Evolutionary conservation across 169 alveolate genomes (phyloP).

Genomic region (Hammondia hammondi): DNA sequence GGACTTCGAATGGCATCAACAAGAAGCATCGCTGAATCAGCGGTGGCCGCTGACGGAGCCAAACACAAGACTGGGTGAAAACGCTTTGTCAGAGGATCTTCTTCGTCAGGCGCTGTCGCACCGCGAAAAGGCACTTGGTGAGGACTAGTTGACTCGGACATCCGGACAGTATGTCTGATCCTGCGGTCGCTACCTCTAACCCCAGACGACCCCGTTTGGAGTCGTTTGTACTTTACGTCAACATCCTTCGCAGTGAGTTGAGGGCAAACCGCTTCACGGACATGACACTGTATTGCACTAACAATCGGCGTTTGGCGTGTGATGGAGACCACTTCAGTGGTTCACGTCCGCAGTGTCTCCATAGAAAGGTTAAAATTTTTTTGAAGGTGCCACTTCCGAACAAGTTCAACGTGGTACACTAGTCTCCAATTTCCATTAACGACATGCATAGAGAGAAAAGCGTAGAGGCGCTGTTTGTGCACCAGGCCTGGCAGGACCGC

Average conservation of each 20-base stretch:
- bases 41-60: not conserved
- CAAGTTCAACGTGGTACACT: too few species aligned
- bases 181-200: not conserved
- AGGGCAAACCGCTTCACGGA: not conserved
- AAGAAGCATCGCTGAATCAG: not conserved
- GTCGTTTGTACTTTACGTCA: not conserved
- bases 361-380: too few species aligned
- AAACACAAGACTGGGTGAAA: not conserved
- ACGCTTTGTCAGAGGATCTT: not conserved
- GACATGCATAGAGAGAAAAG: too few species aligned
- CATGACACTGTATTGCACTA: too few species aligned
- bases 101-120: not conserved
- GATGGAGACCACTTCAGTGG: too few species aligned
- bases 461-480: too few species aligned
- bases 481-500: too few species aligned
- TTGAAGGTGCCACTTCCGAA: too few species aligned
- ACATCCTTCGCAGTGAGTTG: not conserved
- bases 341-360: too few species aligned
- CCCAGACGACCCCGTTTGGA: not conserved
- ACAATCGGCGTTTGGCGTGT: too few species aligned
- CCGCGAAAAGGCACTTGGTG: constrained; percentile 9
- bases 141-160: not conserved
- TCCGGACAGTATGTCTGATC: not conserved
- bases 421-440: too few species aligned
- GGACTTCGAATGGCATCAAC: not conserved